Evolutionary conservation across 495 filamentous ascomycete species (phyloP), one percentile per base, ranked within the genome.

Genomic region (Penicillium simplicissimum): DNA sequence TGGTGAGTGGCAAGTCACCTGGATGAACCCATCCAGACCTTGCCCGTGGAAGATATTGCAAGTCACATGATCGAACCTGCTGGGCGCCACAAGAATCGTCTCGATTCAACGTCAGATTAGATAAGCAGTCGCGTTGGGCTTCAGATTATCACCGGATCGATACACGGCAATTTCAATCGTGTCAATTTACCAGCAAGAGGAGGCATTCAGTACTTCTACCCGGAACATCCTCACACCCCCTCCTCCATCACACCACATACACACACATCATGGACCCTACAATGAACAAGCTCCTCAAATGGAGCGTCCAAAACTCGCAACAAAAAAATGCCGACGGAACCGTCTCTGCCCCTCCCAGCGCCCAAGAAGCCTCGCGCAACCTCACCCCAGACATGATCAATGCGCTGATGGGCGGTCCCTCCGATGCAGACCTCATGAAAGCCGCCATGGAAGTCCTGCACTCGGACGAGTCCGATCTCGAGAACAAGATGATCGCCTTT

Each of bases 341-440:
- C 35, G 53, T 67, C 38, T 80, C 77, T 69, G 80, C 57, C 73
- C 76, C 52, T 36, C 62, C 69, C 25, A 79, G 75, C 68, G 79
- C 56, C 73, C 73, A 47, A n/a, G 62, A 72, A 11, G 72, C 81
- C 36, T 57, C 70, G 6, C 67, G 74, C 51, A 74, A 72, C 23
- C 79, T 95, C 67, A 85, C 86, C 66, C 76, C 87, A 3, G 84
- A 88, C 25, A 82, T 85, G 55, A 80, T 98, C 36, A 85, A 84
- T 19, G 73, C 87, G 4, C 85, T 98, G 51, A 83, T 98, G 71
- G 89, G 88, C 53, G 88, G 86, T 2, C 93, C 91, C 34, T 89
- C 87, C 11, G 95, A 98, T 55, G 91, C 94, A 8, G 91, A 96
- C 42, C 81, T 93, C 13, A 98, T 98, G 95, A 85, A 84, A 54